A percentile compares a stretch with the other conserved stretches of the same genome.
Conservation (phyloP, 73 alveolate genomes). For the Symbiodinium natans region DNA sequence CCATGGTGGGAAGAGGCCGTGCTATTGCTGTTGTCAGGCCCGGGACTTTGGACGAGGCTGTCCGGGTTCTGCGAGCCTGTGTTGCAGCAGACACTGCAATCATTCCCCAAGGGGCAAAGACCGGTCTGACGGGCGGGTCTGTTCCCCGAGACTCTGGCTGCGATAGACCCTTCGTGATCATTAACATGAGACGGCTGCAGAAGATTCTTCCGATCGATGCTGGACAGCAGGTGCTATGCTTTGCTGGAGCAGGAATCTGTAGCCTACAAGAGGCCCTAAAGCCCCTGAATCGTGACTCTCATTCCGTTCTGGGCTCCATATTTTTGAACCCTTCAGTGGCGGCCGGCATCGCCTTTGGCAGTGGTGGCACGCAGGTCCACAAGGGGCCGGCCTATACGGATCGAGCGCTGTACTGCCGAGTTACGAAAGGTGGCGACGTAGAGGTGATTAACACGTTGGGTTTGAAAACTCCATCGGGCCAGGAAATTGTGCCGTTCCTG, state of each 20-base stretch:
- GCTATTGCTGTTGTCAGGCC: constrained; percentile 69
- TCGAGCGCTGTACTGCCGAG: constrained; percentile 79
- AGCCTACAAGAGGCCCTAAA: constrained; percentile 70
- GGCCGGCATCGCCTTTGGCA: constrained; percentile 93
- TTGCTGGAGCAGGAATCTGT: constrained; percentile 87
- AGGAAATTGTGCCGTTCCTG: neutral
- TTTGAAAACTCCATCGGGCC: neutral
- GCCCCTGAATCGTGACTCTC: constrained; percentile 65
- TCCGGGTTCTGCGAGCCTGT: constrained; percentile 36
- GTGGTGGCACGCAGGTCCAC: constrained; percentile 93
- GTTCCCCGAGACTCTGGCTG: constrained; percentile 43
- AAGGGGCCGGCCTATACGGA: constrained; percentile 94
- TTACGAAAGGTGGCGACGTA: neutral
- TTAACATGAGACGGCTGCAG: constrained; percentile 29
- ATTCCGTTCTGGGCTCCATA: constrained; percentile 85
- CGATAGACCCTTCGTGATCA: constrained; percentile 77
- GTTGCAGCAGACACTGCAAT: constrained; percentile 57
- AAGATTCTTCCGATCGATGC: constrained; percentile 72
- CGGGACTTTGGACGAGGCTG: constrained; percentile 33
- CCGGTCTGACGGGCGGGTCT: constrained; percentile 72
- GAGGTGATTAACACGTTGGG: constrained; percentile 11
- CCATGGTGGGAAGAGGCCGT: constrained; percentile 83
- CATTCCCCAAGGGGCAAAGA: constrained; percentile 79
- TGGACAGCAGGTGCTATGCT: constrained; percentile 73
- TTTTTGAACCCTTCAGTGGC: constrained; percentile 93